Evolutionary conservation across 2,329 filamentous ascomycete species (phyloP).

Genomic region (Arachnopeziza araneosa): DNA sequence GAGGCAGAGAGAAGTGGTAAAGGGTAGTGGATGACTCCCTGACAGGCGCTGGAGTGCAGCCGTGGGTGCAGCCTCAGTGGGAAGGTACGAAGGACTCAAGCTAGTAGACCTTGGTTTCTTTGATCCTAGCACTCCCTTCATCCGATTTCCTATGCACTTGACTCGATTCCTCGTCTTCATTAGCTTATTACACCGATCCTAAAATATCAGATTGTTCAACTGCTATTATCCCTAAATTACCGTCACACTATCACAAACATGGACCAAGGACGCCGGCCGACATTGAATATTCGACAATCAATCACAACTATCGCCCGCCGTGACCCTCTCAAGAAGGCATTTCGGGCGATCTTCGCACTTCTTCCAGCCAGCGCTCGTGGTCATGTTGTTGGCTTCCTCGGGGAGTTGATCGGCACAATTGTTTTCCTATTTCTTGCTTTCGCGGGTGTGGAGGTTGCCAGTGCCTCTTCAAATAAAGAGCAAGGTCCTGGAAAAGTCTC

Average conservation of each 20-base stretch:
- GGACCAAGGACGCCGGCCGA: slow-evolving; percentile 5
- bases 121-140: neutral
- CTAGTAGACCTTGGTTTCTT: neutral
- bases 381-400: slow-evolving; percentile 41
- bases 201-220: neutral
- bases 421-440: slow-evolving; percentile 31
- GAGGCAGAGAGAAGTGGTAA: too few species aligned
- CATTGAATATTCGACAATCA: slow-evolving; percentile 14
- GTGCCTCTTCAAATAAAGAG: slow-evolving; percentile 27
- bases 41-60: too few species aligned
- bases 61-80: neutral
- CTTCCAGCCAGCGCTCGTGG: slow-evolving; percentile 30
- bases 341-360: slow-evolving; percentile 13
- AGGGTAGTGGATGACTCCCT: too few species aligned
- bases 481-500: slow-evolving; percentile 24
- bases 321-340: slow-evolving; percentile 19
- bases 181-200: neutral
- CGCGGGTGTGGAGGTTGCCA: slow-evolving; percentile 21
- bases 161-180: neutral
- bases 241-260: neutral
- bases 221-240: neutral
- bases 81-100: neutral
- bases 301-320: slow-evolving; percentile 11
- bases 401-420: slow-evolving; percentile 48
- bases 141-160: neutral